Conservation (phyloP, 2,329 filamentous ascomycete genomes). For the Metarhizium humberi region DNA sequence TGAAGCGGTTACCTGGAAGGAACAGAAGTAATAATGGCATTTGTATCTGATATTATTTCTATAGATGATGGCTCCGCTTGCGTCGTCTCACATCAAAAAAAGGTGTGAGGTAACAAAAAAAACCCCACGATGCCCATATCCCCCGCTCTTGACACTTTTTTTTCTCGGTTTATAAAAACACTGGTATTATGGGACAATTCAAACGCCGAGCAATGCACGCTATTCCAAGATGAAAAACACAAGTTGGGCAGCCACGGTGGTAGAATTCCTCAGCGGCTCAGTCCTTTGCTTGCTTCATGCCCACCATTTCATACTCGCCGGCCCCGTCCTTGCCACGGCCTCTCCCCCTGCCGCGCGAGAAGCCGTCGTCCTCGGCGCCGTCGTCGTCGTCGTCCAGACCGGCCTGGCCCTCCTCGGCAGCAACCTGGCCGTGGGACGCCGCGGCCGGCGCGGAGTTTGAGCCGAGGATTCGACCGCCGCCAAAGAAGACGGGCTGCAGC, state of each 20-base stretch:
- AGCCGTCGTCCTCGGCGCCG: conserved; percentile 20
- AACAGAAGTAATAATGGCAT: not conserved
- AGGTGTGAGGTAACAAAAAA: too few relatives aligned
- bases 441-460: conserved; percentile 10
- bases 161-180: not conserved
- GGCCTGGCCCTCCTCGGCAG: conserved; percentile 12
- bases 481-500: conserved; percentile 79
- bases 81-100: not conserved
- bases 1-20: too few relatives aligned
- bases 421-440: conserved; percentile 13
- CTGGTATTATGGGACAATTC: conserved; percentile 4
- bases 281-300: conserved; percentile 28
- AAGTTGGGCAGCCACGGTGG: not conserved
- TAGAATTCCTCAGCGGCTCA: not conserved
- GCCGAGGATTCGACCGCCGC: conserved; percentile 41
- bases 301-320: conserved; percentile 59
- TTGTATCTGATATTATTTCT: not conserved
- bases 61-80: not conserved
- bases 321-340: conserved; percentile 44
- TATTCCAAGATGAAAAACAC: conserved; percentile 11
- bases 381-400: conserved; percentile 7
- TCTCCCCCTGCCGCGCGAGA: conserved; percentile 38
- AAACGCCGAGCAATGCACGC: conserved; percentile 26
- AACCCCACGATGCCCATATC: too few relatives aligned
- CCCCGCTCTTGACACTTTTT: too few relatives aligned